These are phyloP conservation scores for Ogataea kodamae DNA, from an alignment of 805 yeast genomes.

Conservation along the genomic window DNA sequence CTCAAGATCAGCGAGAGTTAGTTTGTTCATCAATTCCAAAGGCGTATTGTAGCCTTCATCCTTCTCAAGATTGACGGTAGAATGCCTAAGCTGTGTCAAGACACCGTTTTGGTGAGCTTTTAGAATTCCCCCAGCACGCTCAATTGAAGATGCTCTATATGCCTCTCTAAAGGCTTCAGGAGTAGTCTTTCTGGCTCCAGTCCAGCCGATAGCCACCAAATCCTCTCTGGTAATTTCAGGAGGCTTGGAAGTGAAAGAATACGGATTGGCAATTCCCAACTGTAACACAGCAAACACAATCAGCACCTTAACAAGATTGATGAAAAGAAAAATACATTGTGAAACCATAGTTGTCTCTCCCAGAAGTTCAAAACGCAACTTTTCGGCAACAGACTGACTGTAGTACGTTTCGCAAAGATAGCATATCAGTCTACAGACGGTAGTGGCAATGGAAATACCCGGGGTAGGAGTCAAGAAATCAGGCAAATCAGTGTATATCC, in stretches of 20 bases:
- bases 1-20: constrained; percentile 23
- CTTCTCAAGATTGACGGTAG: constrained; percentile 59
- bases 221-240: constrained; percentile 46
- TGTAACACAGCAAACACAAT: constrained; percentile 55
- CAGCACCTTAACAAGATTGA: constrained; percentile 64
- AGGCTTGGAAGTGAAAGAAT: constrained; percentile 41
- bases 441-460: constrained; percentile 74
- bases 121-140: constrained; percentile 48
- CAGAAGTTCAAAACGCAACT: constrained; percentile 47
- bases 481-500: constrained; percentile 95
- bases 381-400: constrained; percentile 43
- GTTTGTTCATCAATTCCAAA: constrained; percentile 9
- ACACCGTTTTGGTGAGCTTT: constrained; percentile 71
- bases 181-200: constrained; percentile 79
- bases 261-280: constrained; percentile 79
- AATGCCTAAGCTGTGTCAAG: constrained; percentile 51
- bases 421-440: constrained; percentile 36
- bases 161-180: constrained; percentile 66
- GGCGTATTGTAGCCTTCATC: constrained; percentile 82
- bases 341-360: constrained; percentile 39
- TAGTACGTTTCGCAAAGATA: constrained; percentile 31
- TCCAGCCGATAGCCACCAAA: constrained; percentile 80
- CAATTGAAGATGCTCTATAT: constrained; percentile 61
- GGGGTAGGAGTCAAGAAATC: constrained; percentile 89
- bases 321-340: constrained; percentile 64